A percentile compares a stretch with the other conserved stretches of the same genome.
Evolutionary conservation across 1,284 basidiomycete genomes (phyloP).

Genomic region (Ganoderma boninense): DNA sequence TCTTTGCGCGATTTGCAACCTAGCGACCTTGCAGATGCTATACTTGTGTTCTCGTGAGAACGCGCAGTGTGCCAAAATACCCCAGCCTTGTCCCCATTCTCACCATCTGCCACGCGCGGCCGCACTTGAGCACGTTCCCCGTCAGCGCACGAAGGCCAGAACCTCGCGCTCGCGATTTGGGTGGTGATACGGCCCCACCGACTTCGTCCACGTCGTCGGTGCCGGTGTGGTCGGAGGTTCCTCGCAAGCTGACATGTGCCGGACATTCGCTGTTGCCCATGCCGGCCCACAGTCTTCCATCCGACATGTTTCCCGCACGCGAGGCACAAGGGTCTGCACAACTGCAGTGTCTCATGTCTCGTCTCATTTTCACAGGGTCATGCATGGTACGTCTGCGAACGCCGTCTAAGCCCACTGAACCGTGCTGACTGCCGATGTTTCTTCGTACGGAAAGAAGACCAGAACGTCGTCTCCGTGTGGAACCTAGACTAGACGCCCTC

Average conservation of each 20-base stretch:
- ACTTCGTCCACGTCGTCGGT: slow-evolving; percentile 15
- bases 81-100: slow-evolving; percentile 22
- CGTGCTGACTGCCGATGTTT: background rate
- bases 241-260: slow-evolving; percentile 8
- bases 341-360: slow-evolving; percentile 1
- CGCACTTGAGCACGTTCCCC: slow-evolving; percentile 19
- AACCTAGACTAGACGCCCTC: background rate
- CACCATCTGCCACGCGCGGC: slow-evolving; percentile 29
- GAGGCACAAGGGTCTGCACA: background rate
- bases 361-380: slow-evolving; percentile 10
- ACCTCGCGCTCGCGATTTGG: slow-evolving; percentile 18
- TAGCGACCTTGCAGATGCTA: slow-evolving; percentile 28
- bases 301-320: background rate
- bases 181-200: slow-evolving; percentile 25
- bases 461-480: background rate
- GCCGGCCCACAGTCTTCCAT: background rate
- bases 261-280: background rate
- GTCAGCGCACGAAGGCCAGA: slow-evolving; percentile 20
- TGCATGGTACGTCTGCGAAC: slow-evolving; percentile 14
- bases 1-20: slow-evolving; percentile 18
- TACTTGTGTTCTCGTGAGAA: slow-evolving; percentile 27
- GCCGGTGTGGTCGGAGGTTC: slow-evolving; percentile 7
- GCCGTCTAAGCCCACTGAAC: background rate
- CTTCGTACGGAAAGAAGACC: background rate
- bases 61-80: slow-evolving; percentile 23